Conservation (phyloP, 2,329 filamentous ascomycete species). For the Epichloe gansuensis region DNA sequence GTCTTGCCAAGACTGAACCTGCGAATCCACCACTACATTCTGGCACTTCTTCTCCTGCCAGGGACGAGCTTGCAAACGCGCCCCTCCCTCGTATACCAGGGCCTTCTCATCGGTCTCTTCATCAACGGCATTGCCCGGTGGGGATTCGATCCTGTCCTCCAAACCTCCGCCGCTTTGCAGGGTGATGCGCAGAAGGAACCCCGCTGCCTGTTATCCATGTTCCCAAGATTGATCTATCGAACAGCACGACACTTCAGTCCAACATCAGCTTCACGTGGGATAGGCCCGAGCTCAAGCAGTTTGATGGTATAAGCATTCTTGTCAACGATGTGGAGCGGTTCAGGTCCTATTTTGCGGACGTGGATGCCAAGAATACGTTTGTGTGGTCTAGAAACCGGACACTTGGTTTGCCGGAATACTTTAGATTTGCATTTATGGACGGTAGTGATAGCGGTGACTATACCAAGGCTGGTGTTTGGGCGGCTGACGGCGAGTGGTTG, state of each 20-base stretch:
- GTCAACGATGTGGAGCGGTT: slow-evolving; percentile 81
- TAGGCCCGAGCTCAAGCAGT: slow-evolving; percentile 32
- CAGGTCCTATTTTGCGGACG: slow-evolving; percentile 55
- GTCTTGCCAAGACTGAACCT: slow-evolving; percentile 65
- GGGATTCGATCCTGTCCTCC: slow-evolving; percentile 82
- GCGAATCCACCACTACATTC: slow-evolving; percentile 89
- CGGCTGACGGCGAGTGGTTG: slow-evolving; percentile 49
- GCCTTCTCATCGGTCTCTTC: slow-evolving; percentile 79
- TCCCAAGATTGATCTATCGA: slow-evolving; percentile 34
- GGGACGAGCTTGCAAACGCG: slow-evolving; percentile 84
- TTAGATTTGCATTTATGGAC: slow-evolving; percentile 63
- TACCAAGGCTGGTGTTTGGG: slow-evolving; percentile 64
- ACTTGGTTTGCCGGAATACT: slow-evolving; percentile 51
- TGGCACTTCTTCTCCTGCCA: slow-evolving; percentile 74
- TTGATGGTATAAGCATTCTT: slow-evolving; percentile 66
- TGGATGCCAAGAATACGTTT: slow-evolving; percentile 32
- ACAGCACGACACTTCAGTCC: slow-evolving; percentile 33
- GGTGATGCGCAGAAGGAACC: slow-evolving; percentile 52
- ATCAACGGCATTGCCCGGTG: slow-evolving; percentile 89
- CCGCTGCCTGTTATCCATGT: slow-evolving; percentile 42
- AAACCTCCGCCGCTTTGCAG: slow-evolving; percentile 64
- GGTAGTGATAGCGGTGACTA: slow-evolving; percentile 57
- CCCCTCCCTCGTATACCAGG: slow-evolving; percentile 75
- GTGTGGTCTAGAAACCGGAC: slow-evolving; percentile 44
- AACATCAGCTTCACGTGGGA: slow-evolving; percentile 53